These are phyloP conservation scores for Boletus nobilissimus DNA, from an alignment of 1,284 basidiomycete genomes.

Conservation along the genomic window DNA sequence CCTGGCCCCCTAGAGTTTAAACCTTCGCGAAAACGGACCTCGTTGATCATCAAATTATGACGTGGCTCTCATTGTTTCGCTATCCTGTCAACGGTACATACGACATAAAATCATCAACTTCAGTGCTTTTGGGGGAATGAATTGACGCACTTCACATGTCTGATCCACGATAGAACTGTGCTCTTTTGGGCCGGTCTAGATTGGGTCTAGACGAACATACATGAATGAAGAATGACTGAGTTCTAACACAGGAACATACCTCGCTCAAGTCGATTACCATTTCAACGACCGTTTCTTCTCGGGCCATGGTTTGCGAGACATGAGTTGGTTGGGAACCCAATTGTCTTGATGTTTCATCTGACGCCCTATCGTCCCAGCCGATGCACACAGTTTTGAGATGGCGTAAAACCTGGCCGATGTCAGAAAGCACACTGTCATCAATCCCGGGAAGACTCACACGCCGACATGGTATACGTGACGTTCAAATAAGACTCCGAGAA, in stretches of 20 bases:
- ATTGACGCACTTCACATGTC: not conserved
- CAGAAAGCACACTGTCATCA: not conserved
- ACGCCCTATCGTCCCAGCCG: slow-evolving; percentile 13
- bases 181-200: not conserved
- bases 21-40: no score
- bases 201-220: no score
- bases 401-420: slow-evolving; percentile 32
- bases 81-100: not conserved
- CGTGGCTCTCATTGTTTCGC: no score
- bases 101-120: not conserved
- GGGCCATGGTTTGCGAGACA: not conserved
- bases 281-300: not conserved
- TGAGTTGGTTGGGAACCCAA: no score
- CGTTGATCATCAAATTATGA: no score
- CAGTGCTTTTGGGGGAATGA: not conserved
- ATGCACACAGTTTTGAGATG: slow-evolving; percentile 42
- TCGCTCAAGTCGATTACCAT: not conserved
- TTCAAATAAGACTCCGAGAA: slow-evolving; percentile 19
- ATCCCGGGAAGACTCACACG: slow-evolving; percentile 26
- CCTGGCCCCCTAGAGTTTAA: no score
- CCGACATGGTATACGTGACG: slow-evolving; percentile 28
- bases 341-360: not conserved
- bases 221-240: not conserved
- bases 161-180: not conserved
- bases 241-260: not conserved